Evolutionary conservation across 306 rosid genomes (phyloP).

Genomic region (Psophocarpus tetragonolobus): DNA sequence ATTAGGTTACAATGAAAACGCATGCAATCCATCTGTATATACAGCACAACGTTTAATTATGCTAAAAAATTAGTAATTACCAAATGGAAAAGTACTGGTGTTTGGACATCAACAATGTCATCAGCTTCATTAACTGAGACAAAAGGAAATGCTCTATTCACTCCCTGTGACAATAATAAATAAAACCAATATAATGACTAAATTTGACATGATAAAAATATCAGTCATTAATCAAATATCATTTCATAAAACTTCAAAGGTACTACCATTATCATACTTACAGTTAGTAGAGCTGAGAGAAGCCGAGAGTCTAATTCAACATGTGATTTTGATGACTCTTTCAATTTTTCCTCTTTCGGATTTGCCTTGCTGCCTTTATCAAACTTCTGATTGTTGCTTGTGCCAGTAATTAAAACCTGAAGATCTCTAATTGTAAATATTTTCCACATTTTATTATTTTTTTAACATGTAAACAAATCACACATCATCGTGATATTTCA

Average conservation of each 20-base stretch:
- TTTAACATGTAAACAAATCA: not conserved
- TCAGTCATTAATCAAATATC: not conserved
- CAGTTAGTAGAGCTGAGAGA: slow-evolving; percentile 82
- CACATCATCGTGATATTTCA: not conserved
- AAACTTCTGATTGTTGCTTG: slow-evolving; percentile 48
- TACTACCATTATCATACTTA: slow-evolving; percentile 33
- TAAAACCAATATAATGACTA: not conserved
- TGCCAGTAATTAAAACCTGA: slow-evolving; percentile 78
- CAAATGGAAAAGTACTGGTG: slow-evolving; percentile 90
- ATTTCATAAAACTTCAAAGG: not conserved
- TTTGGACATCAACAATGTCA: slow-evolving; percentile 85
- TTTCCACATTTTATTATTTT: not conserved
- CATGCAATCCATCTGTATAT: not conserved
- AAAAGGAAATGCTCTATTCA: slow-evolving; percentile 93
- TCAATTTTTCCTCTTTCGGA: slow-evolving; percentile 39
- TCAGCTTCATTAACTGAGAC: slow-evolving; percentile 87
- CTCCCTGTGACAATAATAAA: slow-evolving; percentile 61
- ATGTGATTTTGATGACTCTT: slow-evolving; percentile 51
- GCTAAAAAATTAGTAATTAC: slow-evolving; percentile 48
- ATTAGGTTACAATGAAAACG: not conserved
- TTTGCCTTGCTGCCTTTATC: slow-evolving; percentile 50
- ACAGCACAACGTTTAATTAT: not conserved
- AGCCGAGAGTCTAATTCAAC: slow-evolving; percentile 88
- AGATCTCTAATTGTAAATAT: slow-evolving; percentile 25
- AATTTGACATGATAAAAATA: not conserved